Evolutionary conservation across 176 grass and related monocot genomes (phyloP).

Genomic region (Lolium rigidum): DNA sequence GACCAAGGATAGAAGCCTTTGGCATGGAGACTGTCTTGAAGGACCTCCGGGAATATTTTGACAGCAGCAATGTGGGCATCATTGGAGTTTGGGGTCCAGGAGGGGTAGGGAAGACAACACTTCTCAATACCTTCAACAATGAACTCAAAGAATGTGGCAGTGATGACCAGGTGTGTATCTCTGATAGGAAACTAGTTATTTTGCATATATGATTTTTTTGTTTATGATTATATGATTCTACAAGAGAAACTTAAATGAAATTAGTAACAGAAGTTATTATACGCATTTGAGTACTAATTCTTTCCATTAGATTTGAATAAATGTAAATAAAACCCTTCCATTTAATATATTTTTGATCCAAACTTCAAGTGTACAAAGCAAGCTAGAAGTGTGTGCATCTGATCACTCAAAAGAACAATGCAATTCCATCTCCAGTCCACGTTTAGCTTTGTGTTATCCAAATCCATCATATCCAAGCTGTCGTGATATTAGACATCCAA

Average conservation of each 20-base stretch:
- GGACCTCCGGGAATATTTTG: slow-evolving; percentile 13
- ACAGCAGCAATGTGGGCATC: slow-evolving; percentile 31
- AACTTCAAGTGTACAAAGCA: not conserved
- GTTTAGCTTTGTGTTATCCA: too few species aligned
- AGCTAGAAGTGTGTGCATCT: not conserved
- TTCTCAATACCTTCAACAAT: slow-evolving; percentile 62
- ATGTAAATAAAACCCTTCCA: slow-evolving; percentile 3
- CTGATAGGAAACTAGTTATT: not conserved
- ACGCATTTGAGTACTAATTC: not conserved
- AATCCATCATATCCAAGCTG: too few species aligned
- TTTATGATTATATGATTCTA: not conserved
- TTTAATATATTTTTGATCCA: not conserved
- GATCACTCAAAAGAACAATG: not conserved
- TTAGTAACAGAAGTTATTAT: not conserved
- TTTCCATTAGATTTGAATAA: not conserved
- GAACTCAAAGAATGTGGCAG: slow-evolving; percentile 36
- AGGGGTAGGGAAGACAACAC: slow-evolving; percentile 72
- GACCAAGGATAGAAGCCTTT: slow-evolving; percentile 36
- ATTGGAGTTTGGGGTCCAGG: slow-evolving; percentile 65
- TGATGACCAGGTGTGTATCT: slow-evolving; percentile 38
- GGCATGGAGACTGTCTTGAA: slow-evolving; percentile 41
- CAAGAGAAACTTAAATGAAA: not conserved
- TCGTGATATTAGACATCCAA: too few species aligned
- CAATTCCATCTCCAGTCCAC: too few species aligned
- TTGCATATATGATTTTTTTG: not conserved